A percentile compares a stretch with the other conserved stretches of the same genome.
Conservation (phyloP, 441 rosid genomes). For the Euphorbia corollata region DNA sequence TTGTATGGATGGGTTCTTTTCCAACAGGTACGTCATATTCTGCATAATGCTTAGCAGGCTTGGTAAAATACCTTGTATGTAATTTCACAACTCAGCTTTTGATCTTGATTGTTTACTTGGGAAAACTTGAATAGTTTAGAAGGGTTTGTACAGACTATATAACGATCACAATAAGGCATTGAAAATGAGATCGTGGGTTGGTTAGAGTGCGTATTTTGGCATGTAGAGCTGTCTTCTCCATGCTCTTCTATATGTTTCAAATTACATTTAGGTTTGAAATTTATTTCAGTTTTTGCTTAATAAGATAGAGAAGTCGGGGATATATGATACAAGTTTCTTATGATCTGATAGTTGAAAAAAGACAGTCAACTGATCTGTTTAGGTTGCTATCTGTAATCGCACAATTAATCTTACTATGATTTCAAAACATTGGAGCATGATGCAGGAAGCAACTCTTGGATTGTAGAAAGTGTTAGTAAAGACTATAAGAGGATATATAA, state of each 20-base stretch:
- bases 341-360: neutral
- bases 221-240: neutral
- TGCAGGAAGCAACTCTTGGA: neutral
- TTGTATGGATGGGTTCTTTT: conserved; percentile 78
- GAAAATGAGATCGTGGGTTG: neutral
- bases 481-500: neutral
- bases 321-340: neutral
- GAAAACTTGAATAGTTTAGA: neutral
- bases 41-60: neutral
- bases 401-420: neutral
- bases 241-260: neutral
- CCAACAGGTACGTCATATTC: conserved; percentile 58
- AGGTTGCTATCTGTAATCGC: neutral
- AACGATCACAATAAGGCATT: neutral
- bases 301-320: neutral
- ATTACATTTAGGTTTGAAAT: neutral
- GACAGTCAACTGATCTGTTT: neutral
- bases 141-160: neutral
- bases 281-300: neutral
- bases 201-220: neutral
- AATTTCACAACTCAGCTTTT: neutral
- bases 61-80: neutral
- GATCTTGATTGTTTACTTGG: neutral
- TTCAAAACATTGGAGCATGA: neutral
- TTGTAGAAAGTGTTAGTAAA: neutral